These are phyloP conservation scores for Tuber melanosporum DNA, from an alignment of 495 filamentous ascomycete species.

Conservation along the genomic window DNA sequence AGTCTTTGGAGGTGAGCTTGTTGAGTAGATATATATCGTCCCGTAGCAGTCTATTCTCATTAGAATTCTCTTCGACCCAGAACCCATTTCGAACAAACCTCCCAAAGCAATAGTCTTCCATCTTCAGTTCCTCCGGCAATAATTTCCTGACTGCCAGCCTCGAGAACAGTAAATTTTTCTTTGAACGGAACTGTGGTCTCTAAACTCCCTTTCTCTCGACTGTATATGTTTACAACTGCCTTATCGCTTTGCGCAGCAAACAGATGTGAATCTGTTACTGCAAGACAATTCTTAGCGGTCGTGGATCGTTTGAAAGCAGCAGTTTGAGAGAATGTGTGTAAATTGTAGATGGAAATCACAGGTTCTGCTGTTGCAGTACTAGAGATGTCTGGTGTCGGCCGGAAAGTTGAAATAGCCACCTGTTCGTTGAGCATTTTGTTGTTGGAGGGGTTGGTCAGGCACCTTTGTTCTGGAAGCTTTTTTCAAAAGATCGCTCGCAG, in stretches of 20 bases:
- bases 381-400: slow-evolving; percentile 17
- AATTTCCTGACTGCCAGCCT: slow-evolving; percentile 54
- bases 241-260: slow-evolving; percentile 88
- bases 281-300: slow-evolving; percentile 67
- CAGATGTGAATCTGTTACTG: slow-evolving; percentile 72
- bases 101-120: slow-evolving; percentile 84
- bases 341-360: slow-evolving; percentile 53
- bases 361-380: slow-evolving; percentile 21
- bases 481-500: neutral
- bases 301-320: slow-evolving; percentile 90
- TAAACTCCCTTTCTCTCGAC: slow-evolving; percentile 70
- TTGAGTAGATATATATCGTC: slow-evolving; percentile 79
- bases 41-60: slow-evolving; percentile 62
- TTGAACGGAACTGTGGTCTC: slow-evolving; percentile 78
- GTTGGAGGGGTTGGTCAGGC: neutral
- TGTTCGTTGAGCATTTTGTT: slow-evolving; percentile 39
- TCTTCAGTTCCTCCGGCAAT: slow-evolving; percentile 79
- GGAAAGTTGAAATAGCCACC: slow-evolving; percentile 34
- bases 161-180: slow-evolving; percentile 73
- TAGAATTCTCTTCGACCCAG: slow-evolving; percentile 1
- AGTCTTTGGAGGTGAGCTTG: slow-evolving; percentile 81
- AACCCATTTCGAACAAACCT: slow-evolving; percentile 53
- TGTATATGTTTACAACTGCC: slow-evolving; percentile 86
- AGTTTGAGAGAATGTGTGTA: slow-evolving; percentile 73
- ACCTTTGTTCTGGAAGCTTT: slow-evolving; percentile 4